Evolutionary conservation across 257 asterid genomes (phyloP), one percentile per base, ranked within the genome.

Genomic region (Solanum medicagineum): DNA sequence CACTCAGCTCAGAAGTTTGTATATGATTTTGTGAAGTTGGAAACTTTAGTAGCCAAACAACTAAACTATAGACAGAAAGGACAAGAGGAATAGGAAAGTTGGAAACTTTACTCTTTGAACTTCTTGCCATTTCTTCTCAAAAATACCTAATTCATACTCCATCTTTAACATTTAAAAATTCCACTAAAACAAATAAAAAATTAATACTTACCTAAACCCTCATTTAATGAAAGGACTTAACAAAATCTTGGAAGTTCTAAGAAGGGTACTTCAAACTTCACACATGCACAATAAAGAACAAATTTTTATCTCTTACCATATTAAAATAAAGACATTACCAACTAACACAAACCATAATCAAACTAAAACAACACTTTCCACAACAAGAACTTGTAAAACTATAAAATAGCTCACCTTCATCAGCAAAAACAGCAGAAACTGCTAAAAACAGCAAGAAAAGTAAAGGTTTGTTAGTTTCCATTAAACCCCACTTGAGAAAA

Each of bases 361-460:
- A 84, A 84, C 73, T 74, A 70, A 84, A 70, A 44, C 10, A 49
- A 57, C 53, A 66, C 83, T 84, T 84, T 71, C 19, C 26, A 60
- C 4, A 81, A 10, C 42, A 63, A 82, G 77, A 82, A 14, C 11
- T 11, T 11, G 3, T 2, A 11, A 11, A 20, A 42, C 36, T 71
- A 71, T 22, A 65, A 15, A 22, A n/a, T 6, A 29, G 45, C 86
- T 87, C 87, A 93, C 97, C 98, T 92, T 95, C 98, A 91, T 91
- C 97, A 86, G 95, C 94, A 88, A 88, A 93, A 88, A 89, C 93
- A 81, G 92, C 92, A 84, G 98, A 91, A 24, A 89, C 86, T 2
- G 88, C 83, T 88, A 93, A 89, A 85, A 89, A 93, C 85, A 92
- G 70, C 44, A 88, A 92, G 88, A 49, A 88, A 26, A 89, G 17